phyloP scores from a whole-genome alignment of 1,139 yeast species.

The Geotrichum aggregatum region DNA sequence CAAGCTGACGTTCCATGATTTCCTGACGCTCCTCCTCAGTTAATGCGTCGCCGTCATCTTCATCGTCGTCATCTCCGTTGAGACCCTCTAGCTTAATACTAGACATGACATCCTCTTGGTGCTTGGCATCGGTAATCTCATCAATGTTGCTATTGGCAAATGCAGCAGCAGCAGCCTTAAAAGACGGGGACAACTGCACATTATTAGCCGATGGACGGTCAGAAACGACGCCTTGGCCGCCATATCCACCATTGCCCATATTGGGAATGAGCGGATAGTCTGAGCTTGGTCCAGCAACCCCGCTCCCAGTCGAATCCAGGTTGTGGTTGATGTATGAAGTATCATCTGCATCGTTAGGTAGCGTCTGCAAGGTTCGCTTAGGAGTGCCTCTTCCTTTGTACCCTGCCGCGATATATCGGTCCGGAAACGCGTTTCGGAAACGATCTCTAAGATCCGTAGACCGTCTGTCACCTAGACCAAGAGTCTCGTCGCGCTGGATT shows the following conservation, averaged over 20 bases:
- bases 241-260: constrained; percentile 13
- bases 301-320: constrained; percentile 10
- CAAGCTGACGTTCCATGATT: constrained; percentile 9
- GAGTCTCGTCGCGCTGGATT: constrained; percentile 48
- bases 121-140: constrained; percentile 17
- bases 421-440: constrained; percentile 46
- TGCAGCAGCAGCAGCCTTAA: constrained; percentile 23
- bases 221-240: constrained; percentile 5
- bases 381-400: constrained; percentile 38
- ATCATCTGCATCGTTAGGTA: constrained; percentile 20
- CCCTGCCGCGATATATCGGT: constrained; percentile 44
- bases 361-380: constrained; percentile 18
- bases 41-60: constrained; percentile 9
- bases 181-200: constrained; percentile 21
- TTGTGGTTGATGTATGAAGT: constrained; percentile 17
- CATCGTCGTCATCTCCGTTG: constrained; percentile 19
- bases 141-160: constrained; percentile 22
- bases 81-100: constrained; percentile 19
- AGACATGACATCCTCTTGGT: constrained; percentile 22
- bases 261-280: constrained; percentile 12
- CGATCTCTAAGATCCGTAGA: constrained; percentile 46
- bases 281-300: neutral
- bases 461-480: constrained; percentile 41
- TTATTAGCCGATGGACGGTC: constrained; percentile 13
- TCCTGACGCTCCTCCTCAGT: constrained; percentile 10